A percentile compares a stretch with the other conserved stretches of the same genome.
These are phyloP conservation scores for Curvularia verruculosa DNA, from an alignment of 2,329 filamentous ascomycete genomes.

Conservation along the genomic window DNA sequence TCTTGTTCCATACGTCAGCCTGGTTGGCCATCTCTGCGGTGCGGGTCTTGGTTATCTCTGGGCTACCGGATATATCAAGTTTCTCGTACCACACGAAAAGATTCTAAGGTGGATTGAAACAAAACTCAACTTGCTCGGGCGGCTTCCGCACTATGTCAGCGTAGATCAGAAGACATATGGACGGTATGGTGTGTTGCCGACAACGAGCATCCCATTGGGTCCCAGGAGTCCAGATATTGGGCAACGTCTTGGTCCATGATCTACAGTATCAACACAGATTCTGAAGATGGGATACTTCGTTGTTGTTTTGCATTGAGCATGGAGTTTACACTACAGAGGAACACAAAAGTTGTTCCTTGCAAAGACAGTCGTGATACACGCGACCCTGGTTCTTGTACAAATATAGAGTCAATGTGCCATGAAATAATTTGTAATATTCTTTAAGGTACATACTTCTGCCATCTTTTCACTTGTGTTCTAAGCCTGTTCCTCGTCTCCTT, in stretches of 20 bases:
- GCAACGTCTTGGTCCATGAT: constrained; percentile 38
- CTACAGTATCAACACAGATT: background rate
- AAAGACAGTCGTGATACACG: background rate
- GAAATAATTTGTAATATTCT: constrained; percentile 14
- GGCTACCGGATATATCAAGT: constrained; percentile 86
- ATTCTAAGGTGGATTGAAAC: constrained; percentile 85
- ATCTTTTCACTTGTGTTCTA: background rate
- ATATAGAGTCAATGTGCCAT: constrained; percentile 13
- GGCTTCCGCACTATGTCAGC: constrained; percentile 89
- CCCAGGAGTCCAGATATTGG: constrained; percentile 39
- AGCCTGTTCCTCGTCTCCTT: background rate
- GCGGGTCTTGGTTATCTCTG: constrained; percentile 85
- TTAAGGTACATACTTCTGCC: background rate
- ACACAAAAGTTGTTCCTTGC: background rate
- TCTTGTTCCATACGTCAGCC: constrained; percentile 79
- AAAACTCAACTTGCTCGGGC: constrained; percentile 81
- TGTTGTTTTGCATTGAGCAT: constrained; percentile 8
- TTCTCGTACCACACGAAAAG: constrained; percentile 88
- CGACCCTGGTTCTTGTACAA: constrained; percentile 5
- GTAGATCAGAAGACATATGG: constrained; percentile 97
- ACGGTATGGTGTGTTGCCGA: constrained; percentile 83
- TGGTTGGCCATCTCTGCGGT: constrained; percentile 85
- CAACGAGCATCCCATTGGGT: constrained; percentile 28
- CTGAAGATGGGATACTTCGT: background rate
- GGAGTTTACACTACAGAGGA: constrained; percentile 4